These are phyloP conservation scores for Hypoxylon lienhwacheense DNA, from an alignment of 495 filamentous ascomycete species.

Conservation along the genomic window DNA sequence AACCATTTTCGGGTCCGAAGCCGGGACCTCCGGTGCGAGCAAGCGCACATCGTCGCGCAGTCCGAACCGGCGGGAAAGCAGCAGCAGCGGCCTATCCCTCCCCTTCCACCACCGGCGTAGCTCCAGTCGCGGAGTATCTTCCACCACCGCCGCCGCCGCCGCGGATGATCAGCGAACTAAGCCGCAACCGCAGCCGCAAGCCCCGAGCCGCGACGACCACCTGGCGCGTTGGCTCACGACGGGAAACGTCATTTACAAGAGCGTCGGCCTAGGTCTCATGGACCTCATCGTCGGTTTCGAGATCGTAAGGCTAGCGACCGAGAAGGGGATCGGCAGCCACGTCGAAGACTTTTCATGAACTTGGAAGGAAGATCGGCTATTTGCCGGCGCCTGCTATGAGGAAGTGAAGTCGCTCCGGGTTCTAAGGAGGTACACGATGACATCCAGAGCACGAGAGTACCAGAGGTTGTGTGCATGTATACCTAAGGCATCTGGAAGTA, in stretches of 20 bases:
- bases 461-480: not conserved
- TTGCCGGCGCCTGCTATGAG: slow-evolving; percentile 3
- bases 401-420: not conserved
- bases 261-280: slow-evolving; percentile 79
- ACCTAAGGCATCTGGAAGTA: too few relatives aligned
- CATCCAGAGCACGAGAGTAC: not conserved
- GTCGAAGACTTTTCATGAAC: slow-evolving; percentile 72
- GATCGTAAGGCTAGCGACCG: slow-evolving; percentile 70
- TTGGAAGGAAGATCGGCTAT: slow-evolving; percentile 8
- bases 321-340: slow-evolving; percentile 70
- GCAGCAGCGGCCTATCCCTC: slow-evolving; percentile 10
- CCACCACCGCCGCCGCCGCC: too few relatives aligned
- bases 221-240: slow-evolving; percentile 70
- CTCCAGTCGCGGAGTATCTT: slow-evolving; percentile 22
- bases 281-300: slow-evolving; percentile 76
- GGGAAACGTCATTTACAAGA: slow-evolving; percentile 88
- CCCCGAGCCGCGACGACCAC: slow-evolving; percentile 52
- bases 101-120: slow-evolving; percentile 28
- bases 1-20: slow-evolving; percentile 32
- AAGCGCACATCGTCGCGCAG: slow-evolving; percentile 36
- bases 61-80: slow-evolving; percentile 19
- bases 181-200: slow-evolving; percentile 37
- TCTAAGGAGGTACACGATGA: not conserved
- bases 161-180: slow-evolving; percentile 37
- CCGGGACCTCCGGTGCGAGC: slow-evolving; percentile 17